These are phyloP conservation scores for Leptodermis oblonga DNA, from an alignment of 257 asterid species.

Conservation along the genomic window DNA sequence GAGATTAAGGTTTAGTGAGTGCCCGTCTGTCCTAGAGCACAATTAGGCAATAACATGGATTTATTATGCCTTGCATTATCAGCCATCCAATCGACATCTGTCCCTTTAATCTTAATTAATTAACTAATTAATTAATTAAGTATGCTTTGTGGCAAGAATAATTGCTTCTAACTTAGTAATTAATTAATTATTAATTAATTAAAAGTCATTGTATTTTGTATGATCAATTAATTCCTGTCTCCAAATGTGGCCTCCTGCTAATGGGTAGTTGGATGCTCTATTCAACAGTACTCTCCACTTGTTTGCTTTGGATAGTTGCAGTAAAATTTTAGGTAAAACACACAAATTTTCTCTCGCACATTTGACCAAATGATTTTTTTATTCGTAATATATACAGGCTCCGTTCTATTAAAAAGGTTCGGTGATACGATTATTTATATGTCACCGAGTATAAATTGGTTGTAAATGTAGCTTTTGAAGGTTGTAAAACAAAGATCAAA, in stretches of 20 bases:
- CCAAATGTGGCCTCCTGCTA: neutral
- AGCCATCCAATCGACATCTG: slow-evolving; percentile 27
- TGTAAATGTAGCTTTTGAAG: too few relatives aligned
- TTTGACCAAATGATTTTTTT: too few relatives aligned
- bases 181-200: neutral
- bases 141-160: slow-evolving; percentile 2
- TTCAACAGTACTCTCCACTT: too few relatives aligned
- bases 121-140: slow-evolving; percentile 3
- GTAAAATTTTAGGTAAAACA: too few relatives aligned
- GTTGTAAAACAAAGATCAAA: too few relatives aligned
- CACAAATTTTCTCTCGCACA: too few relatives aligned
- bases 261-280: neutral
- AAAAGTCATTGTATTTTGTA: slow-evolving; percentile 10
- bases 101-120: neutral
- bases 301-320: too few relatives aligned
- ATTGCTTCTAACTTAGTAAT: neutral
- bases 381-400: too few relatives aligned
- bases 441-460: too few relatives aligned
- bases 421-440: too few relatives aligned
- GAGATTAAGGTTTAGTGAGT: slow-evolving; percentile 22
- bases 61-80: slow-evolving; percentile 26
- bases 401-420: too few relatives aligned
- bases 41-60: slow-evolving; percentile 21
- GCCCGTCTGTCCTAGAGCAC: slow-evolving; percentile 22
- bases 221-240: neutral